Base-by-base conservation (phyloP, 2,329 filamentous ascomycete genomes). In the Pseudogymnoascus sp. region DNA sequence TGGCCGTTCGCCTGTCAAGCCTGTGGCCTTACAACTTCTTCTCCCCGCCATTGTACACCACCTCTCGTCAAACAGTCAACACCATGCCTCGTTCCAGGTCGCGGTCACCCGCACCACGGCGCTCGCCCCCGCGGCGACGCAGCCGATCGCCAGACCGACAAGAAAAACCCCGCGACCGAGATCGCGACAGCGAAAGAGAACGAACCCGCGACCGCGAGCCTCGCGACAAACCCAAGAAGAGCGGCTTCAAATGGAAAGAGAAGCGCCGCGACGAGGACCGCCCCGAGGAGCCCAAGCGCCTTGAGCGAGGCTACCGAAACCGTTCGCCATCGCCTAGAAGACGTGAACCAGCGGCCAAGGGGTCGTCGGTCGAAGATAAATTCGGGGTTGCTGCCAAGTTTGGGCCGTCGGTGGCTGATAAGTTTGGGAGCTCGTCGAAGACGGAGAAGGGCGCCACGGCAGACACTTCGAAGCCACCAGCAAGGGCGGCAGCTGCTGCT, bases 241-340 rank as follows among this genome's bases (percentile, higher is more conserved):
- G 81, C 4, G 82, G 83, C 8, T 84, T 86, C 68, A 80, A 80
- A 68, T 86, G 81, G 78, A 87, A 86, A 69, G 82, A 84, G 62
- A 81, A 79, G 69, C 77, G 81, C 40, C 75, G 76, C 31, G 76
- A 78, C 61, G 73, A 76, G 11, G 76, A 79, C 60, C 72, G 72
- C 5, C 74, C 76, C 39, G 77, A 79, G 39, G 75, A 78, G 40
- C 78, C 81, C 31, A 74, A 78, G 64, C 75, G 75, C 64, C 75
- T 82, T 66, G 80, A 84, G 64, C 77, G 83, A 66, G 82, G 83
- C 62, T 85, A 85, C 65, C 72, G 78, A 57, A 78, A 76, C 72
- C 65, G 74, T 73, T 69, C 76, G 71, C 61, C 76, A 76, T 69
- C 70, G 73, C 67, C 76, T 74, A 59, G 70, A 71, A 18, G 65